Conservation (phyloP, 139 green algal genomes). For the Coccomyxa sp. region DNA sequence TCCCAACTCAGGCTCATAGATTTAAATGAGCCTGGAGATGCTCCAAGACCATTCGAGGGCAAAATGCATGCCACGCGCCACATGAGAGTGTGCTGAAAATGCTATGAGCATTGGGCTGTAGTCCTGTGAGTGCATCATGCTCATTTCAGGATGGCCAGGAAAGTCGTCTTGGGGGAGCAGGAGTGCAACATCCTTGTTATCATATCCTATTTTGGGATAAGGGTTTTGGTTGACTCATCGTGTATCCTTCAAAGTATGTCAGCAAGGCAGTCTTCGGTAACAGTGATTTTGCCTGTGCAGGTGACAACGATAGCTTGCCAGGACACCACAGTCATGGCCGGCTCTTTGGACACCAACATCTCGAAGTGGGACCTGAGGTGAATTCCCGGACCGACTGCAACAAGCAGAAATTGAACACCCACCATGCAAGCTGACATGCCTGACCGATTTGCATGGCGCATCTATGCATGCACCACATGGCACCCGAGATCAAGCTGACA, state of each 20-base stretch:
- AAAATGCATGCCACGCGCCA: too few species aligned
- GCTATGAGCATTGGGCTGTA: too few species aligned
- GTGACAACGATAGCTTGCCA: not conserved
- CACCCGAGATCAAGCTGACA: too few species aligned
- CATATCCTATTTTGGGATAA: not conserved
- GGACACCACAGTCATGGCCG: not conserved
- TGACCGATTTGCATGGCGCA: not conserved
- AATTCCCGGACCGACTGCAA: not conserved
- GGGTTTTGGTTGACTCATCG: not conserved
- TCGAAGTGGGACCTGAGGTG: not conserved
- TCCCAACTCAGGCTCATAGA: not conserved
- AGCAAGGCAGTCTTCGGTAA: not conserved
- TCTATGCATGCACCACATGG: not conserved
- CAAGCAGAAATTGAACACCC: not conserved
- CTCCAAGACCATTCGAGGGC: too few species aligned
- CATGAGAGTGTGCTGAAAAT: too few species aligned
- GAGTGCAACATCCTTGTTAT: not conserved
- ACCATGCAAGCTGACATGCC: not conserved
- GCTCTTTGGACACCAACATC: not conserved
- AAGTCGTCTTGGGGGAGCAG: not conserved
- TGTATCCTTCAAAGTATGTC: not conserved
- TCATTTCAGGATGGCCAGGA: not conserved
- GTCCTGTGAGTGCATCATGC: not conserved
- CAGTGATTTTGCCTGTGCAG: not conserved
- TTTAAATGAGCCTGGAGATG: too few species aligned